These are phyloP conservation scores for Crithidia expoeki DNA, from an alignment of 208 protist genomes.

Conservation along the genomic window DNA sequence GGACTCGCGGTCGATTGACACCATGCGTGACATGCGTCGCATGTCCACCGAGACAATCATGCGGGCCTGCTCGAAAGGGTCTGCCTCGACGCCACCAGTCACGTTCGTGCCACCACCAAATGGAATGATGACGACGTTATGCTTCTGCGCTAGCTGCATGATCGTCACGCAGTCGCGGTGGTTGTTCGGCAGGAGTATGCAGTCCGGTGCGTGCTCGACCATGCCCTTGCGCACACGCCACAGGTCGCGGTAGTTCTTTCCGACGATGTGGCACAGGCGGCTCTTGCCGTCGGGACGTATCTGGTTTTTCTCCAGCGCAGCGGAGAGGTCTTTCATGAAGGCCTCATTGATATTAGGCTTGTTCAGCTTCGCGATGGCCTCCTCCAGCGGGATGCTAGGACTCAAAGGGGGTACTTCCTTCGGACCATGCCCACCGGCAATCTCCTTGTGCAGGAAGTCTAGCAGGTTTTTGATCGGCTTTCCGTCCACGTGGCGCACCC, in stretches of 20 bases:
- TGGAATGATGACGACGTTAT: slow-evolving; percentile 93
- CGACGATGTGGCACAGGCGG: slow-evolving; percentile 84
- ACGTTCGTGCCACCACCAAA: slow-evolving; percentile 96
- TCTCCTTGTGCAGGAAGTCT: slow-evolving; percentile 82
- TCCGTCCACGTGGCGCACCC: slow-evolving; percentile 74
- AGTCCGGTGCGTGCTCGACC: slow-evolving; percentile 90
- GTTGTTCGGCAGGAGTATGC: slow-evolving; percentile 85
- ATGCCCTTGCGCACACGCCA: slow-evolving; percentile 89
- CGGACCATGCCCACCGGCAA: slow-evolving; percentile 48
- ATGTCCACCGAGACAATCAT: slow-evolving; percentile 94
- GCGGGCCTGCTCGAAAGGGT: slow-evolving; percentile 81
- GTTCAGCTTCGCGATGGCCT: slow-evolving; percentile 74
- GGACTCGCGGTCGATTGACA: slow-evolving; percentile 87
- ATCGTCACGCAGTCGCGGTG: slow-evolving; percentile 89
- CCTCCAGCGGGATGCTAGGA: slow-evolving; percentile 71
- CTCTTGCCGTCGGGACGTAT: slow-evolving; percentile 73
- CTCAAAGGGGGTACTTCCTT: slow-evolving; percentile 55
- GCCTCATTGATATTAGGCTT: slow-evolving; percentile 69
- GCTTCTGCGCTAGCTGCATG: slow-evolving; percentile 81
- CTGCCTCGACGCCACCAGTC: slow-evolving; percentile 88
- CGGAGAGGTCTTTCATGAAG: slow-evolving; percentile 76
- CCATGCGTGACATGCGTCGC: slow-evolving; percentile 92
- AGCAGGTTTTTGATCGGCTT: slow-evolving; percentile 83
- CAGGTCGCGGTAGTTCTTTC: slow-evolving; percentile 95
- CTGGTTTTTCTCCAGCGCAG: slow-evolving; percentile 58